Conservation (phyloP, 352 stramenopile species). For the Elongisporangium senticosum region DNA sequence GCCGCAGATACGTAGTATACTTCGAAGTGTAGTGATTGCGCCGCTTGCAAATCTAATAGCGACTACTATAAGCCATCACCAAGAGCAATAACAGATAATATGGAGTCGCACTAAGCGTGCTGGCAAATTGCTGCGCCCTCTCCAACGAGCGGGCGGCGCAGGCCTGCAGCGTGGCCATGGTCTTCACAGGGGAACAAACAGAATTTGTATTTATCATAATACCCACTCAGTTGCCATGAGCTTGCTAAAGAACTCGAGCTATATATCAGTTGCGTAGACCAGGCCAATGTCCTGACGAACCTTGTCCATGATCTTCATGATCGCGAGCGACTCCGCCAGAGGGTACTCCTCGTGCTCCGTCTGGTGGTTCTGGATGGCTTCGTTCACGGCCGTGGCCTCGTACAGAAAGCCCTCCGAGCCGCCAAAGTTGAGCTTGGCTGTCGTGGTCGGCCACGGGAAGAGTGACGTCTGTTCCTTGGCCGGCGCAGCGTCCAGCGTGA, state of each 20-base stretch:
- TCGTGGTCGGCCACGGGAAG: constrained; percentile 34
- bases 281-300: constrained; percentile 50
- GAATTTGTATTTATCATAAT: too few species aligned
- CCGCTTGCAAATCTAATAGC: too few species aligned
- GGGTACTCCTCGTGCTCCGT: constrained; percentile 43
- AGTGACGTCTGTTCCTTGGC: constrained; percentile 24
- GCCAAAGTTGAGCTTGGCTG: constrained; percentile 42
- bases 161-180: constrained; percentile 21
- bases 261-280: constrained; percentile 19
- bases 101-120: constrained; percentile 16
- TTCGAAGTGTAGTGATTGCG: too few species aligned
- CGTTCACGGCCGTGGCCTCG: constrained; percentile 57
- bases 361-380: constrained; percentile 45
- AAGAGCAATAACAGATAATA: not conserved
- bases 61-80: too few species aligned
- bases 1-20: too few species aligned
- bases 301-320: constrained; percentile 61
- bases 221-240: not conserved
- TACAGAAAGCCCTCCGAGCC: constrained; percentile 66
- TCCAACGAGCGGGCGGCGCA: constrained; percentile 49
- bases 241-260: not conserved
- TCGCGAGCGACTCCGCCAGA: constrained; percentile 44
- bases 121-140: constrained; percentile 40
- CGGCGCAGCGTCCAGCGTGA: constrained; percentile 10
- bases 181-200: too few species aligned